Percentiles rank a stretch among this genome's conserved stretches.
Conservation (phyloP, 768 basidiomycete genomes). For the Pholiota microspora region DNA sequence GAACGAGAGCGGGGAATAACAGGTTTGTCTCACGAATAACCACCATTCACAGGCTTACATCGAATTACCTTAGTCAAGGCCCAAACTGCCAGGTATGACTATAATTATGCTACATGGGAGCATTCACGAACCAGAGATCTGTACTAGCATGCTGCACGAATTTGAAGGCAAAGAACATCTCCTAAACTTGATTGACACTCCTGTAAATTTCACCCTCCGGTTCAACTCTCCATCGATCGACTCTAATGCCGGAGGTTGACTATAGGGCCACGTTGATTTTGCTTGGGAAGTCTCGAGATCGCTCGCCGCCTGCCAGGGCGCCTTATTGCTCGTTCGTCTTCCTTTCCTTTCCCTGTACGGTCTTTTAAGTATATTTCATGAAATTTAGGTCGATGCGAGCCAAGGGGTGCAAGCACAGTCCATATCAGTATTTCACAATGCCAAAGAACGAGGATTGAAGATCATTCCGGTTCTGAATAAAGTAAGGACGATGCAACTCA, state of each 20-base stretch:
- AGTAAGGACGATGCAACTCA: conserved; percentile 35
- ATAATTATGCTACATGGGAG: not conserved
- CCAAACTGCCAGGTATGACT: conserved; percentile 78
- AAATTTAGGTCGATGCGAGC: conserved; percentile 97
- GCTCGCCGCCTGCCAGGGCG: conserved; percentile 92
- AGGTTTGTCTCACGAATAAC: conserved; percentile 40
- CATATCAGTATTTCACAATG: conserved; percentile 90
- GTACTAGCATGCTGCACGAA: conserved; percentile 71
- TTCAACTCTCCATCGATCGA: not conserved
- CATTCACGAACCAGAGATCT: conserved; percentile 10
- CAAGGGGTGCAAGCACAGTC: conserved; percentile 99
- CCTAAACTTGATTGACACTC: conserved; percentile 95
- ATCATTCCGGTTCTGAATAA: conserved; percentile 95
- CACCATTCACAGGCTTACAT: conserved; percentile 2
- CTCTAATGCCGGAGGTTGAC: not conserved
- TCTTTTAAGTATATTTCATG: conserved; percentile 6
- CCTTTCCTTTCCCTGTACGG: not conserved
- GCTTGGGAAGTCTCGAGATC: conserved; percentile 95
- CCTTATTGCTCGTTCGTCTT: conserved; percentile 50
- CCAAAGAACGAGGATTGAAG: conserved; percentile 73
- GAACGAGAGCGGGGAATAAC: conserved; percentile 97
- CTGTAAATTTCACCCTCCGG: conserved; percentile 42
- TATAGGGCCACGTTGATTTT: conserved; percentile 94
- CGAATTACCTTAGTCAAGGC: conserved; percentile 70
- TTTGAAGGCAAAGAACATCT: conserved; percentile 58